Conservation (phyloP, 2,329 filamentous ascomycete species). For the Cyphellophora attinorum region DNA sequence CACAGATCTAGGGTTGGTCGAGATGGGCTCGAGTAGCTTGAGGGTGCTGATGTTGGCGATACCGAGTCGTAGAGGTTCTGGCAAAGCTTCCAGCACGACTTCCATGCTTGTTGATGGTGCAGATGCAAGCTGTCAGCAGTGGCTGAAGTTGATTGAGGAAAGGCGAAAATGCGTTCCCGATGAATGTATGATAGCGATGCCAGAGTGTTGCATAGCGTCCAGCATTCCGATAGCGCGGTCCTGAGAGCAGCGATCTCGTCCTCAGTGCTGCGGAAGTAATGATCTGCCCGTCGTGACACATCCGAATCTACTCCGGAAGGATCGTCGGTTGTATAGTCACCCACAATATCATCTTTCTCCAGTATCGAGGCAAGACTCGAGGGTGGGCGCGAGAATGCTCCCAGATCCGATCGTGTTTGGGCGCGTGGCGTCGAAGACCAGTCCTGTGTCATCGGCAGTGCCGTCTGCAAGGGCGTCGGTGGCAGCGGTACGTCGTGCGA, state of each 20-base stretch:
- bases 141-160: slow-evolving; percentile 58
- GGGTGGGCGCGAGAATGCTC: slow-evolving; percentile 20
- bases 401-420: slow-evolving; percentile 21
- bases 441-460: slow-evolving; percentile 14
- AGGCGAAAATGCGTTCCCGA: slow-evolving; percentile 67
- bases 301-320: slow-evolving; percentile 18
- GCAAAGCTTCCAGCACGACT: slow-evolving; percentile 86
- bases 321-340: slow-evolving; percentile 19
- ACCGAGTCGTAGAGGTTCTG: slow-evolving; percentile 72
- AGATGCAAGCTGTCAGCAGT: slow-evolving; percentile 54
- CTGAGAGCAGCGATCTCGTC: slow-evolving; percentile 57
- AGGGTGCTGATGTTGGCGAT: not conserved
- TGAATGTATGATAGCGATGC: slow-evolving; percentile 78
- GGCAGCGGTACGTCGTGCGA: slow-evolving; percentile 11
- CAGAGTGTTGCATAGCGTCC: slow-evolving; percentile 87
- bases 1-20: slow-evolving; percentile 74
- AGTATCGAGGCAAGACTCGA: slow-evolving; percentile 25
- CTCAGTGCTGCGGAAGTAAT: slow-evolving; percentile 39
- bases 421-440: slow-evolving; percentile 18
- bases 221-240: slow-evolving; percentile 75
- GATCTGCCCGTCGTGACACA: slow-evolving; percentile 9
- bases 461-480: slow-evolving; percentile 18
- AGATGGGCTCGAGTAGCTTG: slow-evolving; percentile 55
- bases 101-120: slow-evolving; percentile 84
- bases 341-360: slow-evolving; percentile 21